A percentile compares a stretch with the other conserved stretches of the same genome.
Evolutionary conservation across 495 filamentous ascomycete genomes (phyloP).

Genomic region (Penicillium tannophilum): DNA sequence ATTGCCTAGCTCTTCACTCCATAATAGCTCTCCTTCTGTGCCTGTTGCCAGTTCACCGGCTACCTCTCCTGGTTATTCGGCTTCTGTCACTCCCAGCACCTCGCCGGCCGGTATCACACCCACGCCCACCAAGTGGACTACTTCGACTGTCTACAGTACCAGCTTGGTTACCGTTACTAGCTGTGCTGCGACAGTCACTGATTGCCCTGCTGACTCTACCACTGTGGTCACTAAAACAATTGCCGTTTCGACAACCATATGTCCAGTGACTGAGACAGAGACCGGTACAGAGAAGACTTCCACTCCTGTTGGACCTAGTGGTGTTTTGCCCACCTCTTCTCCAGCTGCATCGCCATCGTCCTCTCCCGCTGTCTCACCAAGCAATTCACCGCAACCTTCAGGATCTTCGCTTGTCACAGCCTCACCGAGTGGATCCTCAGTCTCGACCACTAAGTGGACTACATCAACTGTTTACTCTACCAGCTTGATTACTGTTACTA

Average conservation of each 20-base stretch:
- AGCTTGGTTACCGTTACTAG: constrained; percentile 59
- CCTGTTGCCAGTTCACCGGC: not conserved
- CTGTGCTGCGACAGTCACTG: constrained; percentile 58
- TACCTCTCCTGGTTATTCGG: not conserved
- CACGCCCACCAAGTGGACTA: constrained; percentile 38
- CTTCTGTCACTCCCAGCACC: not conserved
- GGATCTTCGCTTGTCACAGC: not conserved
- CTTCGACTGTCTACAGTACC: constrained; percentile 62
- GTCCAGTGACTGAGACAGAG: constrained; percentile 13
- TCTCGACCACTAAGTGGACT: constrained; percentile 34
- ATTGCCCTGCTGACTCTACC: constrained; percentile 58
- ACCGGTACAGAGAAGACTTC: not conserved
- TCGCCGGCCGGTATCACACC: not conserved
- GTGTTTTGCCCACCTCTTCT: constrained; percentile 24
- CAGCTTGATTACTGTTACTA: constrained; percentile 57
- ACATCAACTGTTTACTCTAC: constrained; percentile 65
- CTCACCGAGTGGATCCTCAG: not conserved
- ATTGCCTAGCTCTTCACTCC: not conserved
- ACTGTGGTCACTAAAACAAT: constrained; percentile 1
- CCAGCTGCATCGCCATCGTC: constrained; percentile 2
- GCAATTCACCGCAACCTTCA: not conserved
- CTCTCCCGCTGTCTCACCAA: constrained; percentile 2
- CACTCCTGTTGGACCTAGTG: not conserved
- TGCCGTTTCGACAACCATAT: constrained; percentile 3
- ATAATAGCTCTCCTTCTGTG: not conserved